Evolutionary conservation across 177 flowering plant genomes (phyloP), one percentile per base, ranked within the genome.

Genomic region (Tripterygium wilfordii): DNA sequence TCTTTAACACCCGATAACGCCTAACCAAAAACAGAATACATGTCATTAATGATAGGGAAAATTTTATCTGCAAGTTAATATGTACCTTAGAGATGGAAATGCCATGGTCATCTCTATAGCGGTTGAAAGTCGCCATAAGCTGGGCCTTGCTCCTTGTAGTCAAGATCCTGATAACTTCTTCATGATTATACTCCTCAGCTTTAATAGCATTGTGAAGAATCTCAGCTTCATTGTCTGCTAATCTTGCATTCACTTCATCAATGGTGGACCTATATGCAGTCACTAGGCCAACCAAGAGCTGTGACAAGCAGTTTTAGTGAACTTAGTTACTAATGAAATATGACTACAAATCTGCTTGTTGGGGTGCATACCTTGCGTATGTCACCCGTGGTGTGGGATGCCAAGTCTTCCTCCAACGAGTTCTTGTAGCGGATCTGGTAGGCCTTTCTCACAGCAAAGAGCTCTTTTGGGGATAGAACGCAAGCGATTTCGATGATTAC

Each of bases 401-500:
- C 88, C 21, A 89, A 68, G 36, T 89, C 88, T 62, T 89, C 97
- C 51, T 89, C 97, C 58, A 86, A 14, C 29, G 88, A 80, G 18
- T 28, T 79, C 69, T 80, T 82, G 76, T 74, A 89, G 32, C 88
- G 82, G 6, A 8, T 19, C 19, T 78, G 79, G 60, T 86, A 89
- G 20, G 85, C 90, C 8, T 82, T 64, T 40, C 77, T 76, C 18
- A 76, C 63, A 0, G 60, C 79, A 65, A 89, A 48, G 8, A 82
- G 75, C 69, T 89, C 97, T 10, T 77, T 80, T 1, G 95, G 70
- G 0, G 83, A 70, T 0, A 6, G 32, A 15, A 58, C 48, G 60
- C 83, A 71, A 0, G 86, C 46, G n/a, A 78, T 63, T 54, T 86
- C 97, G 3, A 75, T 46, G 28, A 86, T 62, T 25, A 77, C 90